These are phyloP conservation scores for Yarrowia sp. DNA, from an alignment of 805 yeast genomes.

Conservation along the genomic window DNA sequence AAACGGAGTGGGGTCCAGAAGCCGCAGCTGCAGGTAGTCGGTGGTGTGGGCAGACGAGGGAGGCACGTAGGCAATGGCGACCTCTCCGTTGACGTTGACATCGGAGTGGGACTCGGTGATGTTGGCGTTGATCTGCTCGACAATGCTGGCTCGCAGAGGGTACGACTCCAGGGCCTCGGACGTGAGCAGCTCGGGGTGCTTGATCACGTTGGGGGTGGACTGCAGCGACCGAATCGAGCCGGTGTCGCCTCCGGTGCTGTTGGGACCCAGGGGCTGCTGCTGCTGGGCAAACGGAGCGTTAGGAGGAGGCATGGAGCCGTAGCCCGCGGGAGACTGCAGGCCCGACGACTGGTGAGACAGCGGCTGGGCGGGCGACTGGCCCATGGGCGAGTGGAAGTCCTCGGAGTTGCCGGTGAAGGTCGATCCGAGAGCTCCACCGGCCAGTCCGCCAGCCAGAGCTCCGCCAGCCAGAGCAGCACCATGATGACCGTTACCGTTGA, in stretches of 20 bases:
- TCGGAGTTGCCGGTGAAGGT: constrained; percentile 28
- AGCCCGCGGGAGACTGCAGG: constrained; percentile 17
- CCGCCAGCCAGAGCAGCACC: constrained; percentile 11
- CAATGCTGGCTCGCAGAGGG: constrained; percentile 62
- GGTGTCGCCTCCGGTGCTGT: constrained; percentile 42
- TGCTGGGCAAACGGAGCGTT: constrained; percentile 38
- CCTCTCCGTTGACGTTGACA: constrained; percentile 79
- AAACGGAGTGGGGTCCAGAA: constrained; percentile 16
- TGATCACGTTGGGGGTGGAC: constrained; percentile 40
- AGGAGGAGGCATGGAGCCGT: constrained; percentile 37
- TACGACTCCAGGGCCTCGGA: constrained; percentile 54
- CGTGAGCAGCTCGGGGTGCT: constrained; percentile 47
- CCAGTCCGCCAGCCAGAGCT: constrained; percentile 10
- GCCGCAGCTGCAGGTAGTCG: constrained; percentile 15
- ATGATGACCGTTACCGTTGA: constrained; percentile 21
- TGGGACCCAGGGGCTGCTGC: constrained; percentile 32
- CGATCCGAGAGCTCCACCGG: constrained; percentile 24
- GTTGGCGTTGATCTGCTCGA: constrained; percentile 82
- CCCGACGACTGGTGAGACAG: constrained; percentile 14
- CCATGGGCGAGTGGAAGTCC: constrained; percentile 30
- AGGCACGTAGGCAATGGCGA: constrained; percentile 72
- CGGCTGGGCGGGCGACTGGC: constrained; percentile 15
- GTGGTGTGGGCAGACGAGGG: constrained; percentile 39
- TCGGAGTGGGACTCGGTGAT: constrained; percentile 71
- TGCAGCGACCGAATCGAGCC: constrained; percentile 44